A percentile compares a stretch with the other conserved stretches of the same genome.
phyloP scores from a whole-genome alignment of 2,329 filamentous ascomycete genomes.

The Alternaria gaisen region DNA sequence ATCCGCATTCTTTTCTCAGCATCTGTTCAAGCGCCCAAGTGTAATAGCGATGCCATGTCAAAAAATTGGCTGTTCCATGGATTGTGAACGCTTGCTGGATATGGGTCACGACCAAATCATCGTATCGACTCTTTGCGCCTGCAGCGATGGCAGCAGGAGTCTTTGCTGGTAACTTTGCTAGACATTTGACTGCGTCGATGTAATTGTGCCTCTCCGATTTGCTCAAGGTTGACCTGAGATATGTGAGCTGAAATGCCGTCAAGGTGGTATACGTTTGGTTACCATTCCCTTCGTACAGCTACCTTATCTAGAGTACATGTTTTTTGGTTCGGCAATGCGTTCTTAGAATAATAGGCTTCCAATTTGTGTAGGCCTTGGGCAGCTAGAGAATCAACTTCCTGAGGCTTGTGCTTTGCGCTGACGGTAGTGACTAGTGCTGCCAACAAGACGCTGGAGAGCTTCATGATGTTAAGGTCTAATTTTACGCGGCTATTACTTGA shows the following conservation, averaged over 20 bases:
- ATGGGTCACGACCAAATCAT: neutral
- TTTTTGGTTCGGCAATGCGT: neutral
- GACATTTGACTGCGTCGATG: neutral
- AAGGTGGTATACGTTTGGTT: neutral
- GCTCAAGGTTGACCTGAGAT: neutral
- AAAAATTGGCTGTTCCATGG: constrained; percentile 33
- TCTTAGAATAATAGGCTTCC: neutral
- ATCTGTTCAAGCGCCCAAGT: constrained; percentile 55
- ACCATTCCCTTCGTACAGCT: neutral
- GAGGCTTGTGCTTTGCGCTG: neutral
- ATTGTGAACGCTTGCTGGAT: constrained; percentile 4
- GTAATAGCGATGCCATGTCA: constrained; percentile 55
- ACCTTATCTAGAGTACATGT: neutral
- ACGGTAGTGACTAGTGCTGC: neutral
- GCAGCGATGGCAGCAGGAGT: neutral
- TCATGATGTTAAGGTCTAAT: neutral
- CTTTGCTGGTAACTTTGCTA: neutral
- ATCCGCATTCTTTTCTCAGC: constrained; percentile 55
- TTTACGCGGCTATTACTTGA: too few relatives aligned
- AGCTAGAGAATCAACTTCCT: neutral
- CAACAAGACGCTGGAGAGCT: neutral
- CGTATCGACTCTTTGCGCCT: neutral
- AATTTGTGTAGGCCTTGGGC: neutral
- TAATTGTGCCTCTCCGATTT: neutral
- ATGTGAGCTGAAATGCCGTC: neutral